phyloP scores from a whole-genome alignment of 2,329 filamentous ascomycete species.

The Neocatenulostroma microsporum region DNA sequence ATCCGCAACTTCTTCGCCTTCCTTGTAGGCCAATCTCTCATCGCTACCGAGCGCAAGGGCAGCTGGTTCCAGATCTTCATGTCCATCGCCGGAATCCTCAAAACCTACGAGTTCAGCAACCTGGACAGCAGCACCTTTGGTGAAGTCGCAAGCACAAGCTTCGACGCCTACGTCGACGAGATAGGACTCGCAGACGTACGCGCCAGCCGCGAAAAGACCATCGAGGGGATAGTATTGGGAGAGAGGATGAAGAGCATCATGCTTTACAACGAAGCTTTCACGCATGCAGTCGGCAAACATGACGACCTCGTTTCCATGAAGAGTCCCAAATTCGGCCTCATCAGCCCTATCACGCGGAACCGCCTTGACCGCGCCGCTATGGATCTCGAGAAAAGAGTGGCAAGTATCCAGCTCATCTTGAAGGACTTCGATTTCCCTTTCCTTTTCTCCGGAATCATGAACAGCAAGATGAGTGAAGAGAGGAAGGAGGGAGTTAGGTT shows the following conservation, averaged over 20 bases:
- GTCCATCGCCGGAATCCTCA: constrained; percentile 51
- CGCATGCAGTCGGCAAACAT: constrained; percentile 80
- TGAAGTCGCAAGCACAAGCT: constrained; percentile 55
- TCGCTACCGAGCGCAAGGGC: constrained; percentile 49
- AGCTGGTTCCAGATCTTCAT: constrained; percentile 55
- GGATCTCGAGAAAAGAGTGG: constrained; percentile 66
- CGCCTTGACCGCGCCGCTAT: constrained; percentile 75
- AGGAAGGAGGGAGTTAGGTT: constrained; percentile 69
- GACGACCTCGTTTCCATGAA: constrained; percentile 63
- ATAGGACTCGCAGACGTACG: constrained; percentile 71
- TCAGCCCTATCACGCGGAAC: constrained; percentile 64
- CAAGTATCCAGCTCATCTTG: constrained; percentile 63
- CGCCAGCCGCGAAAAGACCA: constrained; percentile 74
- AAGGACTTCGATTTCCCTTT: constrained; percentile 86
- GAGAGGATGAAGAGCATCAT: constrained; percentile 75
- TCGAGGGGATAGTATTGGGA: constrained; percentile 81
- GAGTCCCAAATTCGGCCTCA: constrained; percentile 60
- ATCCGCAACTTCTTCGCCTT: constrained; percentile 60
- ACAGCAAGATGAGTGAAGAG: constrained; percentile 69
- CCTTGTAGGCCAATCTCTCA: constrained; percentile 52
- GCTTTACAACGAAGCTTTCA: constrained; percentile 85
- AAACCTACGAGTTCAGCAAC: constrained; percentile 54
- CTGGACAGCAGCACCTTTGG: constrained; percentile 57
- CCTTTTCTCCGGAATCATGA: constrained; percentile 79
- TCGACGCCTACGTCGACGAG: constrained; percentile 69